Conservation (phyloP, 768 basidiomycete genomes). For the Russula lepida region DNA sequence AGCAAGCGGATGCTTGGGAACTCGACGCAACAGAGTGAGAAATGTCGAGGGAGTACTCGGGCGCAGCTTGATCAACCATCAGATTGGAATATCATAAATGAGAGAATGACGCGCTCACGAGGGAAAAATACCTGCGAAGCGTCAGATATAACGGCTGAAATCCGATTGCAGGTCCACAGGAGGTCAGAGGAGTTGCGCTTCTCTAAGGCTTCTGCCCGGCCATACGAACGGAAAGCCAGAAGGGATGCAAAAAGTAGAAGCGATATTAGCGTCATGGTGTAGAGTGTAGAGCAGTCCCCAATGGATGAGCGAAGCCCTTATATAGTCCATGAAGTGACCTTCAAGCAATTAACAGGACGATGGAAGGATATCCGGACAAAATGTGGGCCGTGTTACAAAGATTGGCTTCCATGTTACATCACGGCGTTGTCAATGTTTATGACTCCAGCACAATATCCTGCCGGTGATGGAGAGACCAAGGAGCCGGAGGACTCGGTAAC, state of each 20-base stretch:
- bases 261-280: background rate
- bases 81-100: background rate
- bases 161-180: background rate
- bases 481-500: too few relatives aligned
- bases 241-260: background rate
- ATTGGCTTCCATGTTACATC: too few relatives aligned
- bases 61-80: too few relatives aligned
- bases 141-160: background rate
- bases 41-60: slow-evolving; percentile 8
- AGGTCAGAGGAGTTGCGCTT: background rate
- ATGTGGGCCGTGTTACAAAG: too few relatives aligned
- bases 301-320: background rate
- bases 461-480: too few relatives aligned
- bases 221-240: background rate
- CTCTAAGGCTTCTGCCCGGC: background rate
- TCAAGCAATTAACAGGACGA: too few relatives aligned
- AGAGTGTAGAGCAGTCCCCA: background rate
- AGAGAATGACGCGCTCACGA: background rate
- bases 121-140: background rate
- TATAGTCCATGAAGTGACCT: background rate
- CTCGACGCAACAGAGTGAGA: slow-evolving; percentile 1
- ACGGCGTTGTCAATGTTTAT: too few relatives aligned
- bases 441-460: too few relatives aligned
- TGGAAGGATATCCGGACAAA: too few relatives aligned
- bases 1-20: slow-evolving; percentile 5